Evolutionary conservation across 2,329 filamentous ascomycete species (phyloP).

Genomic region (Septoria linicola): DNA sequence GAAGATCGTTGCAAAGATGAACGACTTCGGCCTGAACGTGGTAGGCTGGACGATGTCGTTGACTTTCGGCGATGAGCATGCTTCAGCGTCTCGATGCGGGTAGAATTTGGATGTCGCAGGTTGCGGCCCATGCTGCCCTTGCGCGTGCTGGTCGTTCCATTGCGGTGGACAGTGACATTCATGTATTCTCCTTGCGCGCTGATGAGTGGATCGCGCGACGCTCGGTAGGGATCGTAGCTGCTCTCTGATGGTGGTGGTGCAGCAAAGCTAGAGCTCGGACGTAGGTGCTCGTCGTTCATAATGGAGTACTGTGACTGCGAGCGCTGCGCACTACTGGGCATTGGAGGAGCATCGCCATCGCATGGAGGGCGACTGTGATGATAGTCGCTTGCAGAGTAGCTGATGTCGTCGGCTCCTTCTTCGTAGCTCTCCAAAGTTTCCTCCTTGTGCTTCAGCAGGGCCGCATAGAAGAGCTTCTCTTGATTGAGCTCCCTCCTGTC

Average conservation of each 20-base stretch:
- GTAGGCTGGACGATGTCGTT: constrained; percentile 35
- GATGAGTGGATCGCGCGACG: constrained; percentile 58
- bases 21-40: constrained; percentile 34
- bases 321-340: constrained; percentile 43
- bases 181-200: constrained; percentile 58
- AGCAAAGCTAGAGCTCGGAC: constrained; percentile 49
- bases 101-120: constrained; percentile 44
- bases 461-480: constrained; percentile 89
- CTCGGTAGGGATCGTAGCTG: constrained; percentile 83
- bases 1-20: constrained; percentile 39
- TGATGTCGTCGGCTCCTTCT: constrained; percentile 63
- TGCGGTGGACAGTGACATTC: constrained; percentile 67
- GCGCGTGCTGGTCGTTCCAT: constrained; percentile 39
- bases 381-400: constrained; percentile 87
- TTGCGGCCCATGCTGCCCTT: constrained; percentile 40
- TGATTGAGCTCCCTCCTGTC: constrained; percentile 62
- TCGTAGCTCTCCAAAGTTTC: constrained; percentile 82
- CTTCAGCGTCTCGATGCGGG: constrained; percentile 43
- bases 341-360: constrained; percentile 36
- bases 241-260: constrained; percentile 53
- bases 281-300: constrained; percentile 54
- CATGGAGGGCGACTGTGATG: constrained; percentile 64
- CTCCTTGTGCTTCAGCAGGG: constrained; percentile 78
- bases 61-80: constrained; percentile 27
- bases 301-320: constrained; percentile 58